These are phyloP conservation scores for Thozetella sp. DNA, from an alignment of 495 filamentous ascomycete genomes.

Conservation along the genomic window DNA sequence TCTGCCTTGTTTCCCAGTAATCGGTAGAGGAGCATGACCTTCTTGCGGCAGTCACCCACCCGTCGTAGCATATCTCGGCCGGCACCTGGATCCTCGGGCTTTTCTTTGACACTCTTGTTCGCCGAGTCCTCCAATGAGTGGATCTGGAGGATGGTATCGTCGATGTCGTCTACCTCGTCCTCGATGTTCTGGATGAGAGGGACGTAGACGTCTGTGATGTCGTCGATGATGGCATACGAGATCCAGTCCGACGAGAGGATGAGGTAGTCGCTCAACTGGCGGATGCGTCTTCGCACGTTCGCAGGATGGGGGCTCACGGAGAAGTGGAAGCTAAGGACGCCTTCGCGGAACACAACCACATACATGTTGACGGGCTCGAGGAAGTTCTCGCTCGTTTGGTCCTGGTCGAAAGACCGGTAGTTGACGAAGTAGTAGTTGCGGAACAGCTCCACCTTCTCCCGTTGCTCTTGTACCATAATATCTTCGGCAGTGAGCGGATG, in stretches of 20 bases:
- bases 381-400: constrained; percentile 82
- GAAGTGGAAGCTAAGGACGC: constrained; percentile 95
- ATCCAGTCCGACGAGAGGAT: constrained; percentile 96
- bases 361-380: constrained; percentile 97
- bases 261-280: constrained; percentile 92
- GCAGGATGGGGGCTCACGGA: constrained; percentile 90
- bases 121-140: constrained; percentile 56
- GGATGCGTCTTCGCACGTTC: constrained; percentile 90
- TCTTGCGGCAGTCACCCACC: constrained; percentile 92
- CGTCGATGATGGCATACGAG: constrained; percentile 95
- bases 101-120: constrained; percentile 31
- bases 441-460: constrained; percentile 98
- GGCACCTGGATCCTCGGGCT: constrained; percentile 49
- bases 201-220: constrained; percentile 94
- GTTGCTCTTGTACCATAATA: constrained; percentile 94
- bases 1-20: constrained; percentile 96
- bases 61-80: constrained; percentile 85
- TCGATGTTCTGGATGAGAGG: constrained; percentile 89
- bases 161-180: constrained; percentile 87
- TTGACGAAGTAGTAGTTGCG: constrained; percentile 97
- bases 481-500: constrained; percentile 95
- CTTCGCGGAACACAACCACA: constrained; percentile 93
- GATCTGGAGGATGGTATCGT: constrained; percentile 76
- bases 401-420: constrained; percentile 96
- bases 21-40: constrained; percentile 90